These are phyloP conservation scores for Candolleomyces aberdarensis DNA, from an alignment of 768 basidiomycete species.

Conservation along the genomic window DNA sequence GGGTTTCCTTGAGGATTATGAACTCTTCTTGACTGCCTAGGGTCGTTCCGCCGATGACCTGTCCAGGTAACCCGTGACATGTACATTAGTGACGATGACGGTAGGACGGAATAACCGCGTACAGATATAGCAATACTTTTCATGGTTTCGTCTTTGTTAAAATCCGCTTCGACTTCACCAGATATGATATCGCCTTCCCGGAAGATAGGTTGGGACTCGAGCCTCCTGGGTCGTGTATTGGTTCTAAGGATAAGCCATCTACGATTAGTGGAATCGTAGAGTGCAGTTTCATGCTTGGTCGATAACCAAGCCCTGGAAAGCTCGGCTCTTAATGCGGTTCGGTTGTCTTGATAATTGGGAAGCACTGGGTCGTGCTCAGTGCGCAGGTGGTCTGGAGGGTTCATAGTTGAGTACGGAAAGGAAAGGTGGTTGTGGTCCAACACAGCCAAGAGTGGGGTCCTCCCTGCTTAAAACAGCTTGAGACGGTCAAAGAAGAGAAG, in stretches of 20 bases:
- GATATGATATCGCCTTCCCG: slow-evolving; percentile 45
- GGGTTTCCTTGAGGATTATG: slow-evolving; percentile 36
- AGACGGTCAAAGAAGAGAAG: too few species aligned
- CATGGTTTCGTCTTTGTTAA: slow-evolving; percentile 41
- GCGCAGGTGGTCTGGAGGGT: neutral
- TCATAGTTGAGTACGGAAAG: neutral
- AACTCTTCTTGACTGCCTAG: slow-evolving; percentile 62
- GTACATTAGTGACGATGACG: neutral
- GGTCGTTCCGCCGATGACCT: slow-evolving; percentile 16
- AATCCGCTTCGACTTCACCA: slow-evolving; percentile 45
- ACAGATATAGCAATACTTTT: slow-evolving; percentile 49
- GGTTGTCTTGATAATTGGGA: neutral
- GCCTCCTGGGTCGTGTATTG: neutral
- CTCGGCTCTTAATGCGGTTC: neutral
- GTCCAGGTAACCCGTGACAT: too few species aligned
- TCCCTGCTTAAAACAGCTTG: too few species aligned
- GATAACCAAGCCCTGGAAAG: neutral
- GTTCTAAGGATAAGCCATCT: slow-evolving; percentile 3
- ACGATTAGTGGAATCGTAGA: neutral
- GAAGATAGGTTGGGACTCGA: slow-evolving; percentile 37
- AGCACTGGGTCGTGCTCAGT: neutral
- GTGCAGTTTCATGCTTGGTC: neutral
- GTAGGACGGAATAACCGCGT: slow-evolving; percentile 12
- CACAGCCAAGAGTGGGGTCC: too few species aligned
- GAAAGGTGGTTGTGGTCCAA: neutral